Evolutionary conservation across 768 basidiomycete species (phyloP), one percentile per base, ranked within the genome.

Genomic region (Termitomyces sp.): DNA sequence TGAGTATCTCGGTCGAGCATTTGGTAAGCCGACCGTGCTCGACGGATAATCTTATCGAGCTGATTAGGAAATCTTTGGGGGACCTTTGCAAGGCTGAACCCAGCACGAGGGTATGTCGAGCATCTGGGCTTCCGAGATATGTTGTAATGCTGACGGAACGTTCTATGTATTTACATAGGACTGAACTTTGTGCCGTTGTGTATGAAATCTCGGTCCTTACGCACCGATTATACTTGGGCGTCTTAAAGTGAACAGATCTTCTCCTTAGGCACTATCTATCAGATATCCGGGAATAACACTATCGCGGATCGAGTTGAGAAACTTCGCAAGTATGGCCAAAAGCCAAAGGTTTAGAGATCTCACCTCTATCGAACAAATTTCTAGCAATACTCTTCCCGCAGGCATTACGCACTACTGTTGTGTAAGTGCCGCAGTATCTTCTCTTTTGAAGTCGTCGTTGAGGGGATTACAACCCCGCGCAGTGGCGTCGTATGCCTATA

Each of bases 31-130:
- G 17, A 31, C 38, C 56, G 37, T 10, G 17, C 17, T 37, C 17
- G 5, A 38, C 17, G 46, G 12, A 29, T 48, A 14, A 17, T 57
- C 20, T 17, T 54, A 5, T n/a, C 34, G 36, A 15, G 34, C 5
- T 36, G 2, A 14, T 46, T 15, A 29, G 45, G 31, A 42, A 25
- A 3, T 37, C 14, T 12, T 55, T 25, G 9, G 29, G 72, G 77
- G 78, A 79, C 78, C 0, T 79, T 77, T 57, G 76, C 75, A 12
- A 77, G 77, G 9, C 69, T 78, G n/a, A 68, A 77, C 61, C 78
- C 78, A 34, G 77, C 77, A 31, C 70, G 78, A 45, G 78, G 78
- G 77, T 76, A 56, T 31, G 70, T 67, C 29, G 12, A 15, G 34
- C 45, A 8, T 37, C 11, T 2, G 6, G 17, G 14, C 48, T n/a